Base-by-base conservation (phyloP, 2,329 filamentous ascomycete species). In the Mycosphaerella arachidis region DNA sequence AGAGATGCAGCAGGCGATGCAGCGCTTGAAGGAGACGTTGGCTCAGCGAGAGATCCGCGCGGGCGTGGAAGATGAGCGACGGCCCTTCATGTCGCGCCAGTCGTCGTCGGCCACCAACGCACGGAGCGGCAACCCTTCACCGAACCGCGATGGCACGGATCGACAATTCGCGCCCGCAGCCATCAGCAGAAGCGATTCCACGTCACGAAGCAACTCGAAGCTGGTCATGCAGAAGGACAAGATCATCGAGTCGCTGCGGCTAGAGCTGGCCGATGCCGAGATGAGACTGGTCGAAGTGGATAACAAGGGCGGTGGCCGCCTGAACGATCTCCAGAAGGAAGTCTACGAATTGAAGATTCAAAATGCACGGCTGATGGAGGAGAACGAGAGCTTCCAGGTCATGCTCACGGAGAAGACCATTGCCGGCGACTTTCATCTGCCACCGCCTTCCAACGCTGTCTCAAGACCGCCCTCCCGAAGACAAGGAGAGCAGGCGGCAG, bases 381-480 rank as follows among this genome's bases (percentile, higher is more conserved):
- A 99, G 76, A 97, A 97, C 71, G 94, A 99, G 77, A 96, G 92
- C 77, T 99, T 96, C 76, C 93, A 97, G 76, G 84, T 97, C 40
- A 85, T 99, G 18, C 85, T 99, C 27, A 91, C 92, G 71, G 92
- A 97, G 75, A 93, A 92, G 81, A 97, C 94, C 1, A 83, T 99
- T 60, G 96, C 95, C 72, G 94, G 94, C 31, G 93, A 97, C 72
- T 93, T 97, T 73, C 58, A 70, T 52, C 58, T 72, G 35, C 56
- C 64, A 53, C 58, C 61, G 37, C 65, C 66, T 8, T 64, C 62
- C 9, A 63, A 62, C 29, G 48, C 40, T 29, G 58, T 84, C 84
- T 70, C 91, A 89, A 72, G 89, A 84, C 68, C 70, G 54, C 61
- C 67, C 18, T 73, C 79, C 60, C 74, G 71, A 79, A 65, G 64